Conservation (phyloP, 805 yeast species). For the Candida michaelii region DNA sequence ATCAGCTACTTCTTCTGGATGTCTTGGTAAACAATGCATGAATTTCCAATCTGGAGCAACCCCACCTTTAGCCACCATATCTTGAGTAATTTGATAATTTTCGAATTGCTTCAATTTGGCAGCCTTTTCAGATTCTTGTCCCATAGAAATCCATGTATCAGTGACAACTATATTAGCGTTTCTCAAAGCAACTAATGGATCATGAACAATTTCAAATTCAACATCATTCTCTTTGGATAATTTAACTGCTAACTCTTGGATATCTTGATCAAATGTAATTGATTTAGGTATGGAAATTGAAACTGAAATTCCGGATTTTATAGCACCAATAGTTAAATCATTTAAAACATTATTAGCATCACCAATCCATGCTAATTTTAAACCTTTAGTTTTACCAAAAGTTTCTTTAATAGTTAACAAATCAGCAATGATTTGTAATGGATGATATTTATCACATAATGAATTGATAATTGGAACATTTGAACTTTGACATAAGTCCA, state of each 20-base stretch:
- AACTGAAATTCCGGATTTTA: constrained; percentile 80
- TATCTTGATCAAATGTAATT: constrained; percentile 57
- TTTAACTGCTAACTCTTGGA: constrained; percentile 53
- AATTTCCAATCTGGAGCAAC: constrained; percentile 74
- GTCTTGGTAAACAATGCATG: constrained; percentile 98
- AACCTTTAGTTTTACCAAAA: constrained; percentile 55
- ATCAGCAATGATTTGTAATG: constrained; percentile 94
- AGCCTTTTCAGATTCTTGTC: constrained; percentile 80
- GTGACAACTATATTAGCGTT: constrained; percentile 85
- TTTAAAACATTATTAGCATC: constrained; percentile 95
- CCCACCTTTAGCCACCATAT: constrained; percentile 57
- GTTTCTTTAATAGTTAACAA: constrained; percentile 80
- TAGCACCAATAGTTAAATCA: constrained; percentile 85
- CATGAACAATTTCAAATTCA: constrained; percentile 59
- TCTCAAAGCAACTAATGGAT: constrained; percentile 71
- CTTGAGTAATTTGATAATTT: constrained; percentile 80
- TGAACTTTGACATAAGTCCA: constrained; percentile 73
- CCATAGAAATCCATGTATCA: constrained; percentile 98
- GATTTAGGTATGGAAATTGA: constrained; percentile 82
- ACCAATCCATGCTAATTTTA: constrained; percentile 93
- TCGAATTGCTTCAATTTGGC: constrained; percentile 74
- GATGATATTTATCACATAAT: constrained; percentile 89
- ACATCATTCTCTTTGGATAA: constrained; percentile 47
- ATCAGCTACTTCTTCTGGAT: constrained; percentile 89
- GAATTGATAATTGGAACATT: constrained; percentile 91